A percentile compares a stretch with the other conserved stretches of the same genome.
Evolutionary conservation across 2,329 filamentous ascomycete species (phyloP).

Genomic region (Coniochaeta sp.): DNA sequence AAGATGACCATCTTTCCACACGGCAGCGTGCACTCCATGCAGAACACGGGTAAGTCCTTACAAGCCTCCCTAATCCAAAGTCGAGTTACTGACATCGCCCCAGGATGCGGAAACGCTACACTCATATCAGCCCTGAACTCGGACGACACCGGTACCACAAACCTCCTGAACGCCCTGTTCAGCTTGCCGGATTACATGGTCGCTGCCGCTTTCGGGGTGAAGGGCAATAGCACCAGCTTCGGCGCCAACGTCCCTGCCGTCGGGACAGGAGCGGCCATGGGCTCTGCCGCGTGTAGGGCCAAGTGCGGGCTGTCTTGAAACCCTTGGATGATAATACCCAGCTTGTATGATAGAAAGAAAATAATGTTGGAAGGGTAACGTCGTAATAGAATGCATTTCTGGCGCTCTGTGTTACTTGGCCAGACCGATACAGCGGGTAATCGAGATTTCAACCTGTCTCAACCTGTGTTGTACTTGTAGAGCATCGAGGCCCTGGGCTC

Average conservation of each 20-base stretch:
- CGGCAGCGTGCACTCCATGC: slow-evolving; percentile 40
- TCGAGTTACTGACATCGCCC: not conserved
- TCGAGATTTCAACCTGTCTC: no score
- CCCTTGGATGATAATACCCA: not conserved
- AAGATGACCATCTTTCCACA: slow-evolving; percentile 43
- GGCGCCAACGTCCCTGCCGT: slow-evolving; percentile 10
- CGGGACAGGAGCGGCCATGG: slow-evolving; percentile 11
- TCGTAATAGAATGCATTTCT: not conserved
- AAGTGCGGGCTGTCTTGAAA: slow-evolving; percentile 4
- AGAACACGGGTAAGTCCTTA: slow-evolving; percentile 33
- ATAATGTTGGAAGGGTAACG: not conserved
- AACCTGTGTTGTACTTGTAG: no score
- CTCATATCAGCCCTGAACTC: slow-evolving; percentile 40
- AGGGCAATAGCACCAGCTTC: slow-evolving; percentile 15
- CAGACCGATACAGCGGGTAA: no score
- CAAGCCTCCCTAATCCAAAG: not conserved
- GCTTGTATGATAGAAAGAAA: not conserved
- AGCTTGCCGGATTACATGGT: slow-evolving; percentile 31
- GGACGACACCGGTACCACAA: slow-evolving; percentile 41
- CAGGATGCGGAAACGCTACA: slow-evolving; percentile 39
- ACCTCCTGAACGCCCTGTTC: slow-evolving; percentile 36
- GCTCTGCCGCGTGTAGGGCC: slow-evolving; percentile 8
- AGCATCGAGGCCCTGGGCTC: no score
- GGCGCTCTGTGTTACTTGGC: no score
- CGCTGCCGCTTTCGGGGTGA: slow-evolving; percentile 30